Conservation (phyloP, 352 stramenopile species). For the Globisporangium solare region DNA sequence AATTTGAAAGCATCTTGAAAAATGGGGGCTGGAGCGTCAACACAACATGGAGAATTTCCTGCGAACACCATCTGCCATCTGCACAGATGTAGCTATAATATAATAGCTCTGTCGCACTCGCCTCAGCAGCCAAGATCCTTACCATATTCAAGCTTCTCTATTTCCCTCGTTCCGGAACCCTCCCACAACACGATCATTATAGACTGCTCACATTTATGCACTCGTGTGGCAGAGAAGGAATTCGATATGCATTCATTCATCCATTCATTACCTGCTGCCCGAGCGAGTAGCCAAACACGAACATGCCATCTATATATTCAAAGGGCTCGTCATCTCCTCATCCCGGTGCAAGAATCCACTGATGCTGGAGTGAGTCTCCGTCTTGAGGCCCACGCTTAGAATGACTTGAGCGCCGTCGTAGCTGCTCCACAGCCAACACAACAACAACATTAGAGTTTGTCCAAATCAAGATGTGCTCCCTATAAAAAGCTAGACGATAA, state of each 20-base stretch:
- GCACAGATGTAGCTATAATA: too few relatives aligned
- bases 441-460: neutral
- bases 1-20: too few relatives aligned
- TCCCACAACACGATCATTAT: too few relatives aligned
- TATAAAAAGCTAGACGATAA: neutral
- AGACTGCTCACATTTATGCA: too few relatives aligned
- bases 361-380: neutral
- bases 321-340: neutral
- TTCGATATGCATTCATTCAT: neutral
- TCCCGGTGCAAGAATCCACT: neutral
- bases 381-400: slow-evolving; percentile 11
- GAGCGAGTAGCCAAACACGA: neutral
- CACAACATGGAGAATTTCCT: too few relatives aligned
- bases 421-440: slow-evolving; percentile 11
- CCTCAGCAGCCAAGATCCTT: too few relatives aligned
- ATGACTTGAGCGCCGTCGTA: slow-evolving; percentile 24
- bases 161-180: too few relatives aligned
- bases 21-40: too few relatives aligned
- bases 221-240: too few relatives aligned
- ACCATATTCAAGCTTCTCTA: too few relatives aligned
- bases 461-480: neutral
- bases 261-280: neutral
- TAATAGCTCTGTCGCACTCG: too few relatives aligned
- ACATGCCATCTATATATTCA: slow-evolving; percentile 1
- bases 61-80: too few relatives aligned